phyloP scores from a whole-genome alignment of 768 basidiomycete genomes.

The Kwoniella bestiolae region DNA sequence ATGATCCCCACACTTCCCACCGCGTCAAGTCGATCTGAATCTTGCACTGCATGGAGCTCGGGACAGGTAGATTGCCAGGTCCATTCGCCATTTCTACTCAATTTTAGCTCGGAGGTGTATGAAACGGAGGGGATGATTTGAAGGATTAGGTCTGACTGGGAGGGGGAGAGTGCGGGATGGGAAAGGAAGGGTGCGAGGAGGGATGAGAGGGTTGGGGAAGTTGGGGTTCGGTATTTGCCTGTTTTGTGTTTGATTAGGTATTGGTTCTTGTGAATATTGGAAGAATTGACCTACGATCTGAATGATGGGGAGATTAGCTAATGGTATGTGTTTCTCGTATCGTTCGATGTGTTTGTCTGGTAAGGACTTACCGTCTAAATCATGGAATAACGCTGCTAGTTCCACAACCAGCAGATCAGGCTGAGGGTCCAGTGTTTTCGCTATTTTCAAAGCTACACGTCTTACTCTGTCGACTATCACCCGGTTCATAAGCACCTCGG shows the following conservation, averaged over 20 bases:
- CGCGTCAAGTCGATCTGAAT: slow-evolving; percentile 77
- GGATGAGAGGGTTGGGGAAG: slow-evolving; percentile 27
- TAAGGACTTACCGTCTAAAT: slow-evolving; percentile 74
- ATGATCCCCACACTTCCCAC: slow-evolving; percentile 79
- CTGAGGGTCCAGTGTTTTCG: slow-evolving; percentile 59
- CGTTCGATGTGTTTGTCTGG: too few relatives aligned
- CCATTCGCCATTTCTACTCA: slow-evolving; percentile 63
- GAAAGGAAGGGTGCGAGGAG: slow-evolving; percentile 22
- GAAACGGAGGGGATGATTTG: slow-evolving; percentile 76
- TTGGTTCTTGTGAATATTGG: too few relatives aligned
- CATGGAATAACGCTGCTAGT: slow-evolving; percentile 84
- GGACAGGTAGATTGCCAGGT: slow-evolving; percentile 73
- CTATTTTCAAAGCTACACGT: slow-evolving; percentile 73
- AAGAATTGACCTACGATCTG: slow-evolving; percentile 33
- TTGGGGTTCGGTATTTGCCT: slow-evolving; percentile 26
- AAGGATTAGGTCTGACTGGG: slow-evolving; percentile 28
- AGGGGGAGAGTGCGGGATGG: slow-evolving; percentile 14
- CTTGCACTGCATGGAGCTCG: slow-evolving; percentile 82
- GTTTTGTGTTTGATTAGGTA: background rate
- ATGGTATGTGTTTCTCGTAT: too few relatives aligned
- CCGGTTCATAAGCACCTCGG: background rate
- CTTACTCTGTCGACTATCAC: slow-evolving; percentile 73
- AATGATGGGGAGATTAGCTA: too few relatives aligned
- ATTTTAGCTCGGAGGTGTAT: slow-evolving; percentile 77
- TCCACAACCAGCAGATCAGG: slow-evolving; percentile 79